Evolutionary conservation across 345 rosid species (phyloP), one percentile per base, ranked within the genome.

Genomic region (Jatropha curcas): DNA sequence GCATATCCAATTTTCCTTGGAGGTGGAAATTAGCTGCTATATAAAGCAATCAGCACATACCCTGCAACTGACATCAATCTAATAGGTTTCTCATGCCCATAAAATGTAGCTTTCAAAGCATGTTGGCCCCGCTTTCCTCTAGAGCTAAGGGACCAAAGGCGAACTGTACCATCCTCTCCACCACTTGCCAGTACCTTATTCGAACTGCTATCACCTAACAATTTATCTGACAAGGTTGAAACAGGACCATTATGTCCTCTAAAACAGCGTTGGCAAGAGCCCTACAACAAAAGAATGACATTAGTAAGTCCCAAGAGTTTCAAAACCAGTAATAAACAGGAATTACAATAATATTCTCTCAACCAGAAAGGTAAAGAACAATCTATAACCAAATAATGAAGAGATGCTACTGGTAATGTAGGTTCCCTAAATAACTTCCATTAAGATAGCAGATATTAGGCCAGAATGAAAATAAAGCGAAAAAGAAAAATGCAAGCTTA

Each of bases 71-170:
- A 85, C 76, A 90, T 78, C 71, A 82, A 76, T 65, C 78, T 84
- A 35, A 88, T 46, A 60, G 92, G 87, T 66, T 82, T 90, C 79
- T 84, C 83, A 78, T 86, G 92, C 70, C 89, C 92, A 27, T 82
- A 71, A 70, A 88, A 74, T 25, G 92, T 90, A 73, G 92, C 84
- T 78, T 83, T 88, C 65, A 83, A 80, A 73, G 89, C 84, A 25
- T 81, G 88, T 8, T 81, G 89, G 22, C 96, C 84, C 52, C 86
- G 83, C 69, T 85, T 88, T 66, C 86, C 79, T 58, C 78, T 80
- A 64, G 94, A 86, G 67, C 77, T 68, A 74, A 90, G 88, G 43
- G 96, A 84, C 92, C 92, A 88, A 33, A 88, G 84, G 43, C 96
- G 88, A 76, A 88, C 78, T 16, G 91, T 87, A 30, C 86, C 85